Evolutionary conservation across 192 early-diverging fungal species (phyloP).

Genomic region (Allomyces macrogynus): DNA sequence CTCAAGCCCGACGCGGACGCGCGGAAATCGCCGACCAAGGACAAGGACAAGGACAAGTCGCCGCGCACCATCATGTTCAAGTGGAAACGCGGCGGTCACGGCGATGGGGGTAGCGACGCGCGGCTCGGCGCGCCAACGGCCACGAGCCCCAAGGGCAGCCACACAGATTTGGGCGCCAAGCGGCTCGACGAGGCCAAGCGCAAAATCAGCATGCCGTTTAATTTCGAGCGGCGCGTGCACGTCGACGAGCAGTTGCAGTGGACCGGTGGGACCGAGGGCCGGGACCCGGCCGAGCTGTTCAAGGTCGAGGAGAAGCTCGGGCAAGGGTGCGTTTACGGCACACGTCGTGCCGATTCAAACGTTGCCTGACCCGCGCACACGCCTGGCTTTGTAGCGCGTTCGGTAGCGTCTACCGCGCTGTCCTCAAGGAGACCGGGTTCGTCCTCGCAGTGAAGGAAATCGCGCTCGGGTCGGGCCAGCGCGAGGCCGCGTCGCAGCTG

Average conservation of each 20-base stretch:
- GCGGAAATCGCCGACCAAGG: too few species aligned
- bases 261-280: conserved; percentile 7
- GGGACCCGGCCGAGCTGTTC: conserved; percentile 18
- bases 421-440: conserved; percentile 15
- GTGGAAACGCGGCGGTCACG: too few species aligned
- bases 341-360: background rate
- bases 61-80: too few species aligned
- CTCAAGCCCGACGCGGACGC: too few species aligned
- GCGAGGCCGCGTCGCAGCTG: background rate
- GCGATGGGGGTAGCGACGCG: too few species aligned
- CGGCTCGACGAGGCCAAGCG: background rate
- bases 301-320: conserved; percentile 20
- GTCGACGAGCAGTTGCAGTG: conserved; percentile 13
- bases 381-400: conserved; percentile 5
- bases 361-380: too few species aligned
- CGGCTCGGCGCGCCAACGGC: too few species aligned
- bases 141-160: too few species aligned
- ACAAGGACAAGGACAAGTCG: too few species aligned
- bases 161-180: background rate
- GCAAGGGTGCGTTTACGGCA: conserved; percentile 10
- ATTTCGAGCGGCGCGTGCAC: conserved; percentile 11
- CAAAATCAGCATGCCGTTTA: conserved; percentile 3
- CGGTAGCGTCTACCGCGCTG: conserved; percentile 19
- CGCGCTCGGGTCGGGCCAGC: conserved; percentile 5
- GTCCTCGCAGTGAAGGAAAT: conserved; percentile 26